Evolutionary conservation across 2,329 filamentous ascomycete species (phyloP).

Genomic region (Hymenoscyphus linearis): DNA sequence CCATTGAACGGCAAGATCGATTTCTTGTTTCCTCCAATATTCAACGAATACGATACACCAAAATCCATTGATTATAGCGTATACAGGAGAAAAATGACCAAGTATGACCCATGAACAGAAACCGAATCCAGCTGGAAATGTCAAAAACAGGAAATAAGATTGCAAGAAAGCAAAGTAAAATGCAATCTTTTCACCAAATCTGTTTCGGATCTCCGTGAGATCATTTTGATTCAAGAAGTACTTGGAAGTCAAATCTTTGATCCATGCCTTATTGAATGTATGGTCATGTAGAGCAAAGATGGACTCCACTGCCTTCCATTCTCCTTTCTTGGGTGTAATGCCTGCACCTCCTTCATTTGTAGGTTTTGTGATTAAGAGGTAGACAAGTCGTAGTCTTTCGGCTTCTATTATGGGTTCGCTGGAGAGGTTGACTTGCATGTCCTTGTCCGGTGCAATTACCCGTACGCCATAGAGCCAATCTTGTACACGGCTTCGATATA

Average conservation of each 20-base stretch:
- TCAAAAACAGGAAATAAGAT: slow-evolving; percentile 79
- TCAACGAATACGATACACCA: slow-evolving; percentile 90
- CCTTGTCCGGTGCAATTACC: slow-evolving; percentile 67
- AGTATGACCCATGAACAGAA: slow-evolving; percentile 74
- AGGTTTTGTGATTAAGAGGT: slow-evolving; percentile 74
- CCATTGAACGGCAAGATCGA: slow-evolving; percentile 83
- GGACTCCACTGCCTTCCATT: slow-evolving; percentile 68
- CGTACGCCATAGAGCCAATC: slow-evolving; percentile 93
- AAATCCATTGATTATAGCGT: slow-evolving; percentile 71
- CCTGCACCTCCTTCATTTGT: slow-evolving; percentile 73
- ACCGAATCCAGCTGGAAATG: slow-evolving; percentile 77
- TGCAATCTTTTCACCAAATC: slow-evolving; percentile 78
- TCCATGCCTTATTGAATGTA: slow-evolving; percentile 67
- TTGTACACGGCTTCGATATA: slow-evolving; percentile 81
- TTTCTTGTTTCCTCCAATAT: slow-evolving; percentile 92
- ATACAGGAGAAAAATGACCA: slow-evolving; percentile 76
- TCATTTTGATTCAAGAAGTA: slow-evolving; percentile 61
- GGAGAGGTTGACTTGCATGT: slow-evolving; percentile 62
- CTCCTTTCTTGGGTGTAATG: slow-evolving; percentile 61
- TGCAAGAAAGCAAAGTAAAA: slow-evolving; percentile 96
- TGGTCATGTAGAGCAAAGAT: slow-evolving; percentile 78
- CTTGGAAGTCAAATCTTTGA: slow-evolving; percentile 69
- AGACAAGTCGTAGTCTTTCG: slow-evolving; percentile 81
- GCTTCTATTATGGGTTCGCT: slow-evolving; percentile 78
- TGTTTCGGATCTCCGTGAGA: slow-evolving; percentile 68